Evolutionary conservation across 495 filamentous ascomycete genomes (phyloP).

Genomic region (Neurospora cerealis): DNA sequence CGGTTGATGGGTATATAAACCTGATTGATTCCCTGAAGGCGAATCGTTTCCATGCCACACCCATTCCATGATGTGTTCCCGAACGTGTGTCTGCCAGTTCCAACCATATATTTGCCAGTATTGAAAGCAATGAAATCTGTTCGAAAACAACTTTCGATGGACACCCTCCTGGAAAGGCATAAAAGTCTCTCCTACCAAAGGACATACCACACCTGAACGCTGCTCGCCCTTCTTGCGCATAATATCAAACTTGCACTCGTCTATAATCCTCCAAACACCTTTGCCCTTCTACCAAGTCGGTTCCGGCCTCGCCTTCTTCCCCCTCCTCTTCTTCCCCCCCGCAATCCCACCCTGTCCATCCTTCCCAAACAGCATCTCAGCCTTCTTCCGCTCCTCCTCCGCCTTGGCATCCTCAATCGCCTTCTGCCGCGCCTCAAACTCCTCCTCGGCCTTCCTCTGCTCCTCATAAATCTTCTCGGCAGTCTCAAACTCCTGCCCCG

Average conservation of each 20-base stretch:
- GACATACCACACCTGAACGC: not conserved
- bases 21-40: not conserved
- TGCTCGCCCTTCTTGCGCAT: too few species aligned
- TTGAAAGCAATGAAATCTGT: not conserved
- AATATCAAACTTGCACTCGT: too few species aligned
- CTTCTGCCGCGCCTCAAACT: constrained; percentile 49
- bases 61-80: not conserved
- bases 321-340: constrained; percentile 27
- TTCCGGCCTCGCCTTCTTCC: constrained; percentile 18
- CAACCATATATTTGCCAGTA: not conserved
- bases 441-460: constrained; percentile 51
- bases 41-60: not conserved
- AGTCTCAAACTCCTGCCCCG: constrained; percentile 44
- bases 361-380: constrained; percentile 41
- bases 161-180: too few species aligned
- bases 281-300: not conserved
- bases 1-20: not conserved
- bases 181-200: not conserved
- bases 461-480: constrained; percentile 62
- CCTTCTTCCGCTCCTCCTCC: constrained; percentile 41
- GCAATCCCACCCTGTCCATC: constrained; percentile 18
- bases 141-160: not conserved
- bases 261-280: too few species aligned
- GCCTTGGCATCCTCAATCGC: constrained; percentile 32
- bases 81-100: not conserved